Base-by-base conservation (phyloP, 306 rosid species). In the Pyrus betulifolia region DNA sequence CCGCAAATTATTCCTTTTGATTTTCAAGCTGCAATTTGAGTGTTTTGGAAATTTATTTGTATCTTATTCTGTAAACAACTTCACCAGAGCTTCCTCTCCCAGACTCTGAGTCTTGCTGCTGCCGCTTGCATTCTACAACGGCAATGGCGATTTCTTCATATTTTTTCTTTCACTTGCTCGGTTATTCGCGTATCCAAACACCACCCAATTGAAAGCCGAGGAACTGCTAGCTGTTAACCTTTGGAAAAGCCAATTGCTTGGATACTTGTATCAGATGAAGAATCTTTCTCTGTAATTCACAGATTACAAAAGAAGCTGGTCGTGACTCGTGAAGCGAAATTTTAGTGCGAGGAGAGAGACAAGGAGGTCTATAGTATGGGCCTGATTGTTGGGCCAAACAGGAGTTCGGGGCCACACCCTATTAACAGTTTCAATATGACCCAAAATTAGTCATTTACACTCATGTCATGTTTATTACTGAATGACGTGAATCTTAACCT, bases 81-180 rank as follows among this genome's bases (percentile, higher is more conserved):
- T 31, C 35, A 31, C 35, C 35, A 31, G 35, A 31, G 35, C 35
- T 31, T 31, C 35, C 35, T 31, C 5, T 31, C 35, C 35, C 35
- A 31, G 35, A 31, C 35, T 31, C 1, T 31, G 5, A 31, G 4
- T 31, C 35, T 4, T 31, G 6, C 35, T 31, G 35, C 5, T 31
- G 35, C 35, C 35, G 35, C 35, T 31, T 31, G 35, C 35, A 31
- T 31, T 31, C 35, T 31, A 5, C 35, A 31, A 31, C 35, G 4
- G 35, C 35, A 31, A 31, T 31, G 33, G 27, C 12, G 91, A 84
- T 68, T 95, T 92, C 87, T 88, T 89, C 99, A 92, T 95, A 80
- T 83, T 78, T 63, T 69, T 19, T 52, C 21, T 69, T 33, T 52
- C 64, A 49, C 19, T 17, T 49, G 52, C 55, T 49, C 21, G 8